Evolutionary conservation across 768 basidiomycete genomes (phyloP).

Genomic region (Amanita fuliginea): DNA sequence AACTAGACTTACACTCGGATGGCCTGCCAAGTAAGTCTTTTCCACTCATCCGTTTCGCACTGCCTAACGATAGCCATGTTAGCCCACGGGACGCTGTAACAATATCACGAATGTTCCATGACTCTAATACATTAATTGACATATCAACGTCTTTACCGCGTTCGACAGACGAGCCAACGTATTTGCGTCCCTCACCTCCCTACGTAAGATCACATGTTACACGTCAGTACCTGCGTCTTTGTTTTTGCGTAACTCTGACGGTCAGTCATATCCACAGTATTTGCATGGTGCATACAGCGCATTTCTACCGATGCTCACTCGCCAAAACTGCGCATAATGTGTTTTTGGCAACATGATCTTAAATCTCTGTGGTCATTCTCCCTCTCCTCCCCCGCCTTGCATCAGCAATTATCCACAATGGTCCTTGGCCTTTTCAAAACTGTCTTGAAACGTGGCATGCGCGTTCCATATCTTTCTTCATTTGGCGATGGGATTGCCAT

Average conservation of each 20-base stretch:
- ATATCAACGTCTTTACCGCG: slow-evolving; percentile 91
- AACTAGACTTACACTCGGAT: slow-evolving; percentile 88
- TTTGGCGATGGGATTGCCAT: slow-evolving; percentile 79
- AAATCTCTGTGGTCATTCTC: slow-evolving; percentile 79
- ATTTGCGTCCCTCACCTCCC: slow-evolving; percentile 84
- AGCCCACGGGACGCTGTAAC: slow-evolving; percentile 93
- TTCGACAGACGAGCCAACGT: slow-evolving; percentile 82
- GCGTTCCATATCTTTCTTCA: slow-evolving; percentile 63
- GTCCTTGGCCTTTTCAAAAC: slow-evolving; percentile 71
- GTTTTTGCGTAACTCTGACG: slow-evolving; percentile 6
- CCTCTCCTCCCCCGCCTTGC: slow-evolving; percentile 42
- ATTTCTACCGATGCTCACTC: slow-evolving; percentile 24
- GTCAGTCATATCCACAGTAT: slow-evolving; percentile 34
- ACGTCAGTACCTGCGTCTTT: slow-evolving; percentile 25
- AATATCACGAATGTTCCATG: slow-evolving; percentile 77
- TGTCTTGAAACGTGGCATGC: slow-evolving; percentile 64
- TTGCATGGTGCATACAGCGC: slow-evolving; percentile 91
- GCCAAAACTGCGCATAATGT: slow-evolving; percentile 62
- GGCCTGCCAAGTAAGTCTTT: slow-evolving; percentile 84
- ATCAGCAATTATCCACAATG: slow-evolving; percentile 82
- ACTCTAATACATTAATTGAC: slow-evolving; percentile 75
- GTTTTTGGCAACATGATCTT: slow-evolving; percentile 94
- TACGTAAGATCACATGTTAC: slow-evolving; percentile 83
- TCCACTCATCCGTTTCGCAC: background rate
- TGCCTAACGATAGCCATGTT: slow-evolving; percentile 6